phyloP scores from a whole-genome alignment of 192 early-diverging fungal genomes.

The Phlyctochytrium bullatum region DNA sequence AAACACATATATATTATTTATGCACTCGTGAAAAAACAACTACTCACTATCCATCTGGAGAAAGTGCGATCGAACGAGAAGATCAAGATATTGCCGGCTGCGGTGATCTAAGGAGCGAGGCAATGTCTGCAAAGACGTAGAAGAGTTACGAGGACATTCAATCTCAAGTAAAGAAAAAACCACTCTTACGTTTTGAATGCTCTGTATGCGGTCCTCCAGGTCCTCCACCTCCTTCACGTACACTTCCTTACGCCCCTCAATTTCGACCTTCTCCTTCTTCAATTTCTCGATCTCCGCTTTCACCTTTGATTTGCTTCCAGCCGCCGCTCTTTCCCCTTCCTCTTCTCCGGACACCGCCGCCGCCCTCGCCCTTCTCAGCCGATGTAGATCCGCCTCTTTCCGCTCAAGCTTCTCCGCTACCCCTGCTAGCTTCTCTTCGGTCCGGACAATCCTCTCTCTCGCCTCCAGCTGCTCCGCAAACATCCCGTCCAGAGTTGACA shows the following conservation, averaged over 20 bases:
- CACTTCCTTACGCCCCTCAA: conserved; percentile 11
- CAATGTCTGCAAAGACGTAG: conserved; percentile 22
- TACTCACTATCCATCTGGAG: conserved; percentile 38
- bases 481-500: background rate
- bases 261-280: conserved; percentile 14
- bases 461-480: conserved; percentile 24
- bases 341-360: conserved; percentile 1
- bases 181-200: conserved; percentile 37
- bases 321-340: background rate
- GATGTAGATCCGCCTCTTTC: conserved; percentile 7
- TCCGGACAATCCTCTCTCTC: conserved; percentile 12
- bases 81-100: conserved; percentile 32
- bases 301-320: background rate
- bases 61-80: conserved; percentile 30
- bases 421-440: conserved; percentile 5
- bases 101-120: conserved; percentile 28
- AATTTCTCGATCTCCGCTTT: conserved; percentile 4
- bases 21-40: background rate
- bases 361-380: conserved; percentile 3
- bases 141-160: background rate
- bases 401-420: background rate
- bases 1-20: background rate
- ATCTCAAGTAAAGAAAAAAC: conserved; percentile 3
- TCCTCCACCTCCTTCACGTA: conserved; percentile 15
- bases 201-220: conserved; percentile 39